Base-by-base conservation (phyloP, 2,329 filamentous ascomycete species). In the Ophidiomyces ophidiicola region DNA sequence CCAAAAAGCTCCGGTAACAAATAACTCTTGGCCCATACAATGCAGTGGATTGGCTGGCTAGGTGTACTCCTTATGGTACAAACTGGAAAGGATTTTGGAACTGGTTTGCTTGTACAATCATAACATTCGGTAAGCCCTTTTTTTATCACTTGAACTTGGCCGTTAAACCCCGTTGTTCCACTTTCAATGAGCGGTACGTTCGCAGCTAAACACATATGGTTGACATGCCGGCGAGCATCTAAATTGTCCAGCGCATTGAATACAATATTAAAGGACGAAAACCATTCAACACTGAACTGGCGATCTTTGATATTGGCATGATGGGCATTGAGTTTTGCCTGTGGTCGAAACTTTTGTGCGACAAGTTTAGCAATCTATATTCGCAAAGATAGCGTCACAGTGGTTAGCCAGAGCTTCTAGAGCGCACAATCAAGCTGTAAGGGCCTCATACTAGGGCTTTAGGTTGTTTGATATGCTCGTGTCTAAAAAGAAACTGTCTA, bases 241-340 rank as follows among this genome's bases (percentile, higher is more conserved):
- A 98, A 69, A 51, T 98, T 98, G 62, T 98, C 90, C 26, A 98
- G 71, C 36, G 90, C 90, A 61, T 98, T 98, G 70, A 98, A 96
- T 6, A 94, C 87, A 18, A 96, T 66, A 34, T 71, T 70, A 58
- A 96, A 98, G 5, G 68, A 62, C 49, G 75, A 71, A 57, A 94
- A 98, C 83, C 88, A 98, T 35, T 80, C 74, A 40, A 94, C 74
- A 50, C 81, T 82, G 65, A 96, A 98, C 46, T 81, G 71, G 5
- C 70, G 53, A 47, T 96, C 87, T 61, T 94, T 96, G 64, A 98
- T 94, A 55, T 96, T 94, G 46, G 82, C 84, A 64, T 94, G 86
- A 53, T 94, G 78, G 20, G 90, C 85, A 51, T 85, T 74, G 50
- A 98, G 80, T 57, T 81, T 84, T 50, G 85, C 81, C 46, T 77